Conservation (phyloP, 495 filamentous ascomycete genomes). For the Astrothelium subdiscretum region DNA sequence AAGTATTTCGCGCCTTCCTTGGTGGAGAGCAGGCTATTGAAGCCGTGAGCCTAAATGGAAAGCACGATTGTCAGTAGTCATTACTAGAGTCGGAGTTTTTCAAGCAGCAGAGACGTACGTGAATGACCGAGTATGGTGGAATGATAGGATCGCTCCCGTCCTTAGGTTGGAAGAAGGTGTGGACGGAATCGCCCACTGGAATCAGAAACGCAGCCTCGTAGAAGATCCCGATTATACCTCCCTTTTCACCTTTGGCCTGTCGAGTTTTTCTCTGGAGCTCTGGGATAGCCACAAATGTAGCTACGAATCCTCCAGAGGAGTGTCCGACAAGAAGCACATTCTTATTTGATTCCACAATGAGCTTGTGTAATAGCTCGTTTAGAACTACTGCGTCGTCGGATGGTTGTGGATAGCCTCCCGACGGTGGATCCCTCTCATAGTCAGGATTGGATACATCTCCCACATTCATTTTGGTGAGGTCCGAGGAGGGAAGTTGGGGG, state of each 20-base stretch:
- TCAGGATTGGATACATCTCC: conserved; percentile 20
- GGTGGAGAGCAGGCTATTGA: background rate
- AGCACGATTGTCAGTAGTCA: background rate
- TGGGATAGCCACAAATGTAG: conserved; percentile 24
- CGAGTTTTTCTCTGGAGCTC: conserved; percentile 19
- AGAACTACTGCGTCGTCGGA: conserved; percentile 20
- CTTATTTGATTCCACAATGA: conserved; percentile 20
- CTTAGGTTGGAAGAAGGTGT: conserved; percentile 18
- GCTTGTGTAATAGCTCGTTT: conserved; percentile 10
- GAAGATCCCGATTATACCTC: conserved; percentile 30
- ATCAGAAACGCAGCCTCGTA: conserved; percentile 26
- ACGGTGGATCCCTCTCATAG: conserved; percentile 23
- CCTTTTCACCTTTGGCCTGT: conserved; percentile 13
- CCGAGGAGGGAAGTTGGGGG: conserved; percentile 27
- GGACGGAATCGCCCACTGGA: conserved; percentile 24
- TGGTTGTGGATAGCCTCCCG: conserved; percentile 22
- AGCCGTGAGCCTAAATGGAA: background rate
- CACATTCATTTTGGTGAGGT: conserved; percentile 24
- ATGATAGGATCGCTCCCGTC: conserved; percentile 16
- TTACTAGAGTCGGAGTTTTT: background rate
- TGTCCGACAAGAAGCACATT: conserved; percentile 23
- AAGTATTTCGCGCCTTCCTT: conserved; percentile 1
- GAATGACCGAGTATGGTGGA: conserved; percentile 18
- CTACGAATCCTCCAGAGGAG: conserved; percentile 29
- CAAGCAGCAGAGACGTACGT: conserved; percentile 13